Conservation (phyloP, 1,284 basidiomycete genomes). For the Ustilago cynodontis region DNA sequence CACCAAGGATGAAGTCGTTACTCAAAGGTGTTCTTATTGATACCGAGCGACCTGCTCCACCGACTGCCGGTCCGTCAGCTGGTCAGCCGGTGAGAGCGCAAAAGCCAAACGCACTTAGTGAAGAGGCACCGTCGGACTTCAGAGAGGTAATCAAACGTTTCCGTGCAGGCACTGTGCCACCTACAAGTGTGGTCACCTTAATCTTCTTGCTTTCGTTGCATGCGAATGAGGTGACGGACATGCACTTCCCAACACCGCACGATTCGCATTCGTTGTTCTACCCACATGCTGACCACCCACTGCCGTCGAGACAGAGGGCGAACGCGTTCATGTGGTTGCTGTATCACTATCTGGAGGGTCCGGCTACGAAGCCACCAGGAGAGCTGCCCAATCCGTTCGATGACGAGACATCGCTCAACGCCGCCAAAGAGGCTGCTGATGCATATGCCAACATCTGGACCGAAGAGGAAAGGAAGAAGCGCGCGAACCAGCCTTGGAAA, state of each 20-base stretch:
- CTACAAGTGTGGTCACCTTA: constrained; percentile 65
- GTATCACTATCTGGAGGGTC: constrained; percentile 67
- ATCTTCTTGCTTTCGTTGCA: constrained; percentile 64
- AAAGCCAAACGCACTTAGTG: constrained; percentile 52
- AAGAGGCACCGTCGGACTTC: constrained; percentile 62
- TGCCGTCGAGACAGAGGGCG: constrained; percentile 60
- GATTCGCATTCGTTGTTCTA: constrained; percentile 67
- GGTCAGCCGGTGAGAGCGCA: constrained; percentile 42
- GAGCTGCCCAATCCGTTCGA: constrained; percentile 63
- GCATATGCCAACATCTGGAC: constrained; percentile 46
- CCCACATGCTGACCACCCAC: constrained; percentile 57
- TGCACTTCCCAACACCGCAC: constrained; percentile 62
- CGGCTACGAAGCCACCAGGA: constrained; percentile 54
- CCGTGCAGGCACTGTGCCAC: constrained; percentile 45
- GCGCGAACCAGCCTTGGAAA: constrained; percentile 53
- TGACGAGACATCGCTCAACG: constrained; percentile 47
- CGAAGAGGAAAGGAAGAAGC: constrained; percentile 46
- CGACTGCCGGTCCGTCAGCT: constrained; percentile 56
- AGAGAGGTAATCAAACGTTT: constrained; percentile 60
- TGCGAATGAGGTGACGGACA: constrained; percentile 54
- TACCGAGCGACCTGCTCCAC: constrained; percentile 73
- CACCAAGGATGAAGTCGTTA: constrained; percentile 81
- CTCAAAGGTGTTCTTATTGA: constrained; percentile 82
- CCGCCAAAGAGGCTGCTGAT: constrained; percentile 36
- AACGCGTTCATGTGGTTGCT: constrained; percentile 66